Percentiles rank a stretch among this genome's conserved stretches.
phyloP scores from a whole-genome alignment of 2,329 filamentous ascomycete genomes.

The Neodidymelliopsis sp. region DNA sequence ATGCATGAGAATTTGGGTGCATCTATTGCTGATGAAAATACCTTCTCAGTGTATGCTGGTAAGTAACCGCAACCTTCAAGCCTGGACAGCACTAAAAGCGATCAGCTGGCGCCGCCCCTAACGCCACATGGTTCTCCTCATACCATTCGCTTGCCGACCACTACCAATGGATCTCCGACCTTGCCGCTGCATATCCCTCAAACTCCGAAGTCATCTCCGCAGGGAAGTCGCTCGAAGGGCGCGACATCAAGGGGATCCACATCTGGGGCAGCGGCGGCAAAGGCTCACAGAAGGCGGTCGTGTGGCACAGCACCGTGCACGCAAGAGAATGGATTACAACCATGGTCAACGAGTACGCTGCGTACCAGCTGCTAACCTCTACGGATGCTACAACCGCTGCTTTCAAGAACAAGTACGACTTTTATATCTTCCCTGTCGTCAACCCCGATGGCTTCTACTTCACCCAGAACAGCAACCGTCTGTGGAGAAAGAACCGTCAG shows the following conservation, averaged over 20 bases:
- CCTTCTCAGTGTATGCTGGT: constrained; percentile 44
- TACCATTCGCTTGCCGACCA: constrained; percentile 49
- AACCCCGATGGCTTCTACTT: constrained; percentile 52
- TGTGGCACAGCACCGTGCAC: constrained; percentile 50
- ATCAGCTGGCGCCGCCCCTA: constrained; percentile 39
- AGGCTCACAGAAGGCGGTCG: constrained; percentile 45
- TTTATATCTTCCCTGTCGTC: constrained; percentile 62
- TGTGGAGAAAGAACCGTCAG: constrained; percentile 52
- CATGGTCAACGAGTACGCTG: constrained; percentile 47
- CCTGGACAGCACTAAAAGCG: constrained; percentile 25
- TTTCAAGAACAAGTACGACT: constrained; percentile 69
- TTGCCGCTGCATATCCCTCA: constrained; percentile 44
- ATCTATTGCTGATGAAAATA: constrained; percentile 44
- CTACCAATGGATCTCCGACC: constrained; percentile 43
- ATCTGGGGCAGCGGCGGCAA: constrained; percentile 50
- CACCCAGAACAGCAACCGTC: constrained; percentile 47
- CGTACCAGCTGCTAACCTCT: constrained; percentile 46
- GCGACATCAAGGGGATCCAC: constrained; percentile 49
- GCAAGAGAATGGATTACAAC: constrained; percentile 50
- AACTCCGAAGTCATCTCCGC: constrained; percentile 46
- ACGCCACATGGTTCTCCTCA: constrained; percentile 46
- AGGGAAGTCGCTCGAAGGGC: constrained; percentile 47
- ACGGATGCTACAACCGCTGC: constrained; percentile 40
- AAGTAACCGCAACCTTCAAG: constrained; percentile 1
- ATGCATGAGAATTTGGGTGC: constrained; percentile 50